Evolutionary conservation across 805 yeast genomes (phyloP).

Genomic region (Yamadazyma paraphyllophila): DNA sequence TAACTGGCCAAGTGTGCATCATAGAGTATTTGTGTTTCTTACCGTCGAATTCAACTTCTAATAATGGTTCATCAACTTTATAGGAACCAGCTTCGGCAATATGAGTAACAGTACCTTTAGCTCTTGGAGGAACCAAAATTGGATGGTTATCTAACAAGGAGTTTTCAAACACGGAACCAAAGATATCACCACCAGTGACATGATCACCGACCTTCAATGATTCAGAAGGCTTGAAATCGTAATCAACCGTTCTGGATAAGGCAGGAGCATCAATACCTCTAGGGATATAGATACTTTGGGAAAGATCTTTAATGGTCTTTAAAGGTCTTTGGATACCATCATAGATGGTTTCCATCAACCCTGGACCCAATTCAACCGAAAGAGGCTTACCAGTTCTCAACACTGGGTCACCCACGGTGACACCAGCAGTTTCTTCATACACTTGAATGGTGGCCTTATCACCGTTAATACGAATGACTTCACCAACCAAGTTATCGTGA

Average conservation of each 20-base stretch:
- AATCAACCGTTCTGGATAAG: conserved; percentile 74
- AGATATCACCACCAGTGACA: conserved; percentile 96
- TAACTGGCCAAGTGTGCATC: conserved; percentile 99
- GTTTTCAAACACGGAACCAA: conserved; percentile 91
- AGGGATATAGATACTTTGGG: conserved; percentile 95
- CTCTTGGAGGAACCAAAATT: conserved; percentile 95
- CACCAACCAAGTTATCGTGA: conserved; percentile 95
- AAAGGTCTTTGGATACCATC: conserved; percentile 99
- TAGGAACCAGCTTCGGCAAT: conserved; percentile 90
- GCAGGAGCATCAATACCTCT: conserved; percentile 98
- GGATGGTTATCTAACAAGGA: conserved; percentile 90
- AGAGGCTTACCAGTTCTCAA: conserved; percentile 98
- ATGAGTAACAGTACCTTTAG: conserved; percentile 92
- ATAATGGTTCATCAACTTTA: conserved; percentile 80
- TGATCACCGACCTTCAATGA: conserved; percentile 88
- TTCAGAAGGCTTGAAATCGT: conserved; percentile 79
- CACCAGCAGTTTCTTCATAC: conserved; percentile 99
- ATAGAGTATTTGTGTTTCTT: conserved; percentile 74
- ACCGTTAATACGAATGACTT: conserved; percentile 93
- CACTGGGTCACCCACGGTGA: conserved; percentile 98
- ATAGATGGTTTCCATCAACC: conserved; percentile 97
- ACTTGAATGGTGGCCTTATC: conserved; percentile 99
- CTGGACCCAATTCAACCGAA: conserved; percentile 98
- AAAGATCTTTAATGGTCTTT: conserved; percentile 81
- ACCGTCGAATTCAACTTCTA: conserved; percentile 96